A percentile compares a stretch with the other conserved stretches of the same genome.
These are phyloP conservation scores for Skeletonema grethae DNA, from an alignment of 108 stramenopile genomes.

Conservation along the genomic window DNA sequence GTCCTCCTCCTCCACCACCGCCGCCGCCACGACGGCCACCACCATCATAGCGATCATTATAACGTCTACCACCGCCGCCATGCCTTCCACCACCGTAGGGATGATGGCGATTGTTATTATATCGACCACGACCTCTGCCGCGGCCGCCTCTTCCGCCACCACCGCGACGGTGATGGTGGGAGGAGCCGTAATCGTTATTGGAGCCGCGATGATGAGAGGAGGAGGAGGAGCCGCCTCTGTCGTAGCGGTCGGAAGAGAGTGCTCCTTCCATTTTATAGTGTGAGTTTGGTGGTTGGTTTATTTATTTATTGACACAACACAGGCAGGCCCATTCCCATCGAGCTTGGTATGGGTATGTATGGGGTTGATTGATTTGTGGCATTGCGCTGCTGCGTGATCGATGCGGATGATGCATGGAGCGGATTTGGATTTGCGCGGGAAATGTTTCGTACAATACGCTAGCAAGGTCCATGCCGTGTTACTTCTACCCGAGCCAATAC, in stretches of 20 bases:
- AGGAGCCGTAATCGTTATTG: neutral
- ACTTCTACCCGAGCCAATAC: too few relatives aligned
- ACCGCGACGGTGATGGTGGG: slow-evolving; percentile 26
- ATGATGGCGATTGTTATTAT: slow-evolving; percentile 21
- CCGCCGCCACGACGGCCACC: too few relatives aligned
- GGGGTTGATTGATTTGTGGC: too few relatives aligned
- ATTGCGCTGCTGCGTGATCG: too few relatives aligned
- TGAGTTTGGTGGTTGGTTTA: neutral
- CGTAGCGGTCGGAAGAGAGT: slow-evolving; percentile 42
- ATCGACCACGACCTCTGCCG: slow-evolving; percentile 13
- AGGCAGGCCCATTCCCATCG: too few relatives aligned
- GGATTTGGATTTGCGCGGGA: too few relatives aligned
- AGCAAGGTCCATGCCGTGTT: too few relatives aligned
- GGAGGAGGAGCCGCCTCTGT: slow-evolving; percentile 15
- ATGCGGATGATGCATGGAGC: too few relatives aligned
- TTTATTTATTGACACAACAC: neutral
- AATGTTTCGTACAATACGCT: too few relatives aligned
- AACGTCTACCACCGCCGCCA: slow-evolving; percentile 23
- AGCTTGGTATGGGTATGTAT: too few relatives aligned
- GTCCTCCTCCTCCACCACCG: slow-evolving; percentile 32
- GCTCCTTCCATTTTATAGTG: slow-evolving; percentile 30
- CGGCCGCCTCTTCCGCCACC: slow-evolving; percentile 18
- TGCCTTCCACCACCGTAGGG: slow-evolving; percentile 31
- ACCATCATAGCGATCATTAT: slow-evolving; percentile 13
- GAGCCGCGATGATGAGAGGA: slow-evolving; percentile 8